Percentiles rank a stretch among this genome's conserved stretches.
phyloP scores from a whole-genome alignment of 441 rosid genomes.

The Eruca vesicaria region DNA sequence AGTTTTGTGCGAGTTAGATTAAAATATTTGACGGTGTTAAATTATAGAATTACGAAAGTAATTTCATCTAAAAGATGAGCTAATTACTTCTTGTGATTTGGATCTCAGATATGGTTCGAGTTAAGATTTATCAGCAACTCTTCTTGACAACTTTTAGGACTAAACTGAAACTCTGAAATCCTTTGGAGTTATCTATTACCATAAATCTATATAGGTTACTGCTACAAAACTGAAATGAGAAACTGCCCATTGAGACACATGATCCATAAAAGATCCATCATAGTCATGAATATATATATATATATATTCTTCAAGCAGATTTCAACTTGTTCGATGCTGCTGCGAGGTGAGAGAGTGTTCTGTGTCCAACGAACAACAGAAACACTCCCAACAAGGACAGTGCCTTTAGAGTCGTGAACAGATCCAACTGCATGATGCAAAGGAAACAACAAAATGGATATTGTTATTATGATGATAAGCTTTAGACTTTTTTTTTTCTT shows the following conservation, averaged over 20 bases:
- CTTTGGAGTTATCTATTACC: not conserved
- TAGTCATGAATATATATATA: too few relatives aligned
- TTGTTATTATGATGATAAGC: not conserved
- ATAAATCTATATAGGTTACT: constrained; percentile 29
- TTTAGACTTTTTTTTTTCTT: not conserved
- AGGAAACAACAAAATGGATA: not conserved
- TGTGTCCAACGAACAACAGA: constrained; percentile 85
- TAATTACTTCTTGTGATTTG: too few relatives aligned
- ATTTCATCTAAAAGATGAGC: too few relatives aligned
- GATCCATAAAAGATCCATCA: not conserved
- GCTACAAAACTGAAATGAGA: constrained; percentile 23
- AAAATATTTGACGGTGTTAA: too few relatives aligned
- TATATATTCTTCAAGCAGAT: constrained; percentile 54
- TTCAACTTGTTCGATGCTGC: constrained; percentile 77
- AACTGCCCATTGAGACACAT: constrained; percentile 10
- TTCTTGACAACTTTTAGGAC: too few relatives aligned
- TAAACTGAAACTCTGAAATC: constrained; percentile 28
- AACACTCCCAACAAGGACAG: constrained; percentile 80
- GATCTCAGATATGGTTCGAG: too few relatives aligned
- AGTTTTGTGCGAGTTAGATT: too few relatives aligned
- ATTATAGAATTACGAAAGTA: too few relatives aligned
- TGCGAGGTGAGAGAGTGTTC: constrained; percentile 79
- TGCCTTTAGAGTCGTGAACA: constrained; percentile 80
- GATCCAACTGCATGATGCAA: constrained; percentile 67
- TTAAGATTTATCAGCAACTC: too few relatives aligned